These are phyloP conservation scores for Spizellomyces punctatus DNA, from an alignment of 192 early-diverging fungal species.

Conservation along the genomic window DNA sequence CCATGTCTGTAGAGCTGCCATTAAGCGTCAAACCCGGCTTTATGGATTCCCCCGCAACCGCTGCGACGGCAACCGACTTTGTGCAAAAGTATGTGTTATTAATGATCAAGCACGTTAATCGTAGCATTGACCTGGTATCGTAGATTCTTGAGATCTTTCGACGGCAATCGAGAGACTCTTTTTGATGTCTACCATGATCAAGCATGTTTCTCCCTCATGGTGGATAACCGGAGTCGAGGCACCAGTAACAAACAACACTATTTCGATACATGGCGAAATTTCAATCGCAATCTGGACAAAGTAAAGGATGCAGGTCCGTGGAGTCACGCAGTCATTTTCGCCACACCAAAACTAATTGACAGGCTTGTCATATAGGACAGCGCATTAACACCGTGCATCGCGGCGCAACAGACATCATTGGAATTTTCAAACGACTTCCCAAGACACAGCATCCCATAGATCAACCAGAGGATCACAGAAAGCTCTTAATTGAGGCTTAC, in stretches of 20 bases:
- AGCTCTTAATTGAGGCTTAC: conserved; percentile 27
- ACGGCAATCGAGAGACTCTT: conserved; percentile 36
- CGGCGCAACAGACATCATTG: conserved; percentile 18
- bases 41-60: conserved; percentile 36
- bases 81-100: conserved; percentile 34
- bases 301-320: conserved; percentile 19
- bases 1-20: conserved; percentile 27
- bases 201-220: conserved; percentile 40
- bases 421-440: conserved; percentile 13
- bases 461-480: conserved; percentile 13
- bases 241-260: not conserved
- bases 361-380: conserved; percentile 9
- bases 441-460: conserved; percentile 19
- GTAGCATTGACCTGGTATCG: not conserved
- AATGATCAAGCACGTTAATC: not conserved
- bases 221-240: conserved; percentile 20
- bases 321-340: not conserved
- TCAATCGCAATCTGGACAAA: conserved; percentile 31
- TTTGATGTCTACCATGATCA: conserved; percentile 36
- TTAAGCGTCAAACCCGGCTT: conserved; percentile 36
- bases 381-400: conserved; percentile 8
- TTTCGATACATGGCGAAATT: conserved; percentile 36
- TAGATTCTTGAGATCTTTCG: conserved; percentile 41
- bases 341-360: not conserved
- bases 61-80: conserved; percentile 33